These are phyloP conservation scores for Beauveria pseudobassiana DNA, from an alignment of 2,329 filamentous ascomycete species.

Conservation along the genomic window DNA sequence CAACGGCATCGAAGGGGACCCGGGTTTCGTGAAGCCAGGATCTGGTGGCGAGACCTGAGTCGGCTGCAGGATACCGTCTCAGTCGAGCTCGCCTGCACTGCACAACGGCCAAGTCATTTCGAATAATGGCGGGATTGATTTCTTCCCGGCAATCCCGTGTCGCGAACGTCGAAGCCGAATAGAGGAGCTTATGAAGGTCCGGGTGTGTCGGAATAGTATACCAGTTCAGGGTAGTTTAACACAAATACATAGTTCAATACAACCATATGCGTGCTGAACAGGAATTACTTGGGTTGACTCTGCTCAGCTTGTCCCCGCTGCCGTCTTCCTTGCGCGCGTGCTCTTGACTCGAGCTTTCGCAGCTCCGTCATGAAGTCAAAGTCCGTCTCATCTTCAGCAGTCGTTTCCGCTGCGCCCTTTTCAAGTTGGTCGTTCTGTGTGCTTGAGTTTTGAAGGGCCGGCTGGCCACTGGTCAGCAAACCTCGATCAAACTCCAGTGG, in stretches of 20 bases:
- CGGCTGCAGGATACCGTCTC: constrained; percentile 16
- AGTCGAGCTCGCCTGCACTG: constrained; percentile 15
- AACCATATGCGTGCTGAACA: not conserved
- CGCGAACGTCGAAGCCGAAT: constrained; percentile 13
- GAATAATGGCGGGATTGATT: constrained; percentile 17
- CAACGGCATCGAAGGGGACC: constrained; percentile 15
- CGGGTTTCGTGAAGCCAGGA: constrained; percentile 14
- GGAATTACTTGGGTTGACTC: not conserved
- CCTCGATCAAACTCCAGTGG: not conserved
- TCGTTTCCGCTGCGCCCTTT: not conserved
- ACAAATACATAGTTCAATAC: not conserved
- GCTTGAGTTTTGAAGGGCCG: not conserved
- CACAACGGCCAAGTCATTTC: constrained; percentile 13
- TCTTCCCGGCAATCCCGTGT: constrained; percentile 16
- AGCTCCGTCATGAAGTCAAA: constrained; percentile 13
- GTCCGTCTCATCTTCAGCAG: not conserved
- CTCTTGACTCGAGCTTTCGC: constrained; percentile 11
- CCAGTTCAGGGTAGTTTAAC: not conserved
- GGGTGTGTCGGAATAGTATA: not conserved
- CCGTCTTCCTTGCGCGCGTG: constrained; percentile 3
- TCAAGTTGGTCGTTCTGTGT: not conserved
- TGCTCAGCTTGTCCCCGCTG: not conserved
- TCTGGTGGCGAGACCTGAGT: not conserved
- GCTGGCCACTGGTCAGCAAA: not conserved
- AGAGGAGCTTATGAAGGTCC: constrained; percentile 17